Conservation (phyloP, 352 stramenopile species). For the Pythium aquatile region DNA sequence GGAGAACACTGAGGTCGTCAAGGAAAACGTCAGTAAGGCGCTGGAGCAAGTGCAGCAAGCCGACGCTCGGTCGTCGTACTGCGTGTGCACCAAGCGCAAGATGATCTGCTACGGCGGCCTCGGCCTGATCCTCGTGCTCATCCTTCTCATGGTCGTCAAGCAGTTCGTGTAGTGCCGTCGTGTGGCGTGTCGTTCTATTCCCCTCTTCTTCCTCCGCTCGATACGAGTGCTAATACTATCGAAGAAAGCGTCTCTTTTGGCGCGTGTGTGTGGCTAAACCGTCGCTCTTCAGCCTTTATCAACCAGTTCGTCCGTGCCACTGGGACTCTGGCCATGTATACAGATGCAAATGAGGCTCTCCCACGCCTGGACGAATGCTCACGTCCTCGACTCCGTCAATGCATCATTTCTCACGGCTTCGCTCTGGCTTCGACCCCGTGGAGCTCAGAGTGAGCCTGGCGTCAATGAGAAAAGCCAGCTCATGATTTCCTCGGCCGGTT, state of each 20-base stretch:
- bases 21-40: conserved; percentile 71
- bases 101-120: conserved; percentile 67
- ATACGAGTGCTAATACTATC: neutral
- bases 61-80: conserved; percentile 67
- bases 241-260: no score
- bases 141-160: conserved; percentile 31
- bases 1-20: conserved; percentile 75
- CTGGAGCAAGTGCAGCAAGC: conserved; percentile 73
- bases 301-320: no score
- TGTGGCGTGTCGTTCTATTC: conserved; percentile 1
- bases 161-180: conserved; percentile 6
- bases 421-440: no score
- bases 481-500: neutral
- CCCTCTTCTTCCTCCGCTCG: neutral
- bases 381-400: neutral
- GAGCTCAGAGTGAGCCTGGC: neutral
- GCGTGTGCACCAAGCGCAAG: conserved; percentile 61
- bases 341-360: no score
- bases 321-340: no score
- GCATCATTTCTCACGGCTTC: neutral
- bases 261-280: no score
- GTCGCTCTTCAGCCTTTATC: no score
- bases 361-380: no score
- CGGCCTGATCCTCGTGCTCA: conserved; percentile 54
- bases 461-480: neutral